Evolutionary conservation across 495 filamentous ascomycete genomes (phyloP), one percentile per base, ranked within the genome.

Genomic region (Penicillium pancosmium): DNA sequence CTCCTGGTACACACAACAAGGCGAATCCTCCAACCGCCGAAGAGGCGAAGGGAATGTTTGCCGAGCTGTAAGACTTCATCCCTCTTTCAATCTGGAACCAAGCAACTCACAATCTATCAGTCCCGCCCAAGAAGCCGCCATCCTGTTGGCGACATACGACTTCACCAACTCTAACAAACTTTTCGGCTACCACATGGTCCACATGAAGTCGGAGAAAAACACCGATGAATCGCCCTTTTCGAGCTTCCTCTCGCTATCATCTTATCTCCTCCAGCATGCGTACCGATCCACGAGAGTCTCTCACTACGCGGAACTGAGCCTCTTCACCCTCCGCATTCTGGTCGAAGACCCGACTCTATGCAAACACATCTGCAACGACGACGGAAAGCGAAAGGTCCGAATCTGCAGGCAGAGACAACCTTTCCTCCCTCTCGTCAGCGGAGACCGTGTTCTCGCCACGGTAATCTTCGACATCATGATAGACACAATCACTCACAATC

Each of bases 161-260:
- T 98, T 98, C 73, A 87, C 85, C 23, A 89, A 93, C 73, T 87
- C 93, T 12, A 98, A 98, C 80, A 97, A 96, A 74, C 82, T 98
- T 19, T 98, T 98, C 72, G 93, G 91, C 73, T 88, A 88, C 65
- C 93, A 89, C 63, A 72, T 98, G 36, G 84, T 96, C 51, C 84
- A 86, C 11, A 70, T 85, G 21, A 64, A 76, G 6, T 65, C 84
- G 1, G 82, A 86, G 34, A 80, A 83, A 34, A 89, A 90, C 66
- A 83, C 80, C 38, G 79, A 87, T 48, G 86, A 95, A 65, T 80
- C 88, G 2, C 90, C 94, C 0, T 88, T 98, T 56, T 84, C 87
- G 16, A 82, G 83, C 61, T 95, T 94, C 71, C 78, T 98, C 41
- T 98, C 95, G 0, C 73, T 97, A 21, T 90, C 90, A 6, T 97